These are phyloP conservation scores for Emmonsia crescens DNA, from an alignment of 2,329 filamentous ascomycete species.

Conservation along the genomic window DNA sequence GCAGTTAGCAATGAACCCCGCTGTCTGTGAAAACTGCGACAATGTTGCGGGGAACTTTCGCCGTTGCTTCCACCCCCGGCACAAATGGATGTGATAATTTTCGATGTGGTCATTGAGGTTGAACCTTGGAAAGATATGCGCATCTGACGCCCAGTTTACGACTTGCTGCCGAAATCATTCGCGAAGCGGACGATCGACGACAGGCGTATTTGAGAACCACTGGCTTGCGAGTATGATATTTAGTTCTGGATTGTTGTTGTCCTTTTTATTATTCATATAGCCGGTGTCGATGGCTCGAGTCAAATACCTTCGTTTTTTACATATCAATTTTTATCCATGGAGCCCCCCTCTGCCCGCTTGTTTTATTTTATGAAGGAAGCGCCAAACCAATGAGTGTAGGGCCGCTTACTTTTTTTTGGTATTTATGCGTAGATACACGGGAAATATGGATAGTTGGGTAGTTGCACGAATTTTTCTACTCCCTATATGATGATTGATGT, in stretches of 20 bases:
- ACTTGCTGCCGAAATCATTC: slow-evolving; percentile 68
- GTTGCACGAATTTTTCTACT: too few species aligned
- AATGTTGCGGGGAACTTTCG: slow-evolving; percentile 63
- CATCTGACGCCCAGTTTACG: slow-evolving; percentile 65
- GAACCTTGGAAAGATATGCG: slow-evolving; percentile 62
- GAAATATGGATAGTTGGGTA: too few species aligned
- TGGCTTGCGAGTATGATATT: slow-evolving; percentile 7
- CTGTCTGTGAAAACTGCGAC: slow-evolving; percentile 69
- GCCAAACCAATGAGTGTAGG: too few species aligned
- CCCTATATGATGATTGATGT: neutral
- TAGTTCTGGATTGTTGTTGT: too few species aligned
- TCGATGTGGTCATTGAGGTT: slow-evolving; percentile 64
- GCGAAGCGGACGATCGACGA: slow-evolving; percentile 64
- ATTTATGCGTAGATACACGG: too few species aligned
- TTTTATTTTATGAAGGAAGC: too few species aligned
- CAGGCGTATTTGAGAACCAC: slow-evolving; percentile 33
- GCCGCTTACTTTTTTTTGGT: too few species aligned
- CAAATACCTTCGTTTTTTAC: neutral
- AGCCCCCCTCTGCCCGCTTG: too few species aligned
- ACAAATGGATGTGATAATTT: slow-evolving; percentile 64
- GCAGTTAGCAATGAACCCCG: slow-evolving; percentile 57
- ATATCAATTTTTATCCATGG: too few species aligned
- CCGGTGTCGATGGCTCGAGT: too few species aligned
- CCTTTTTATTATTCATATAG: too few species aligned
- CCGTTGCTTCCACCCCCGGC: slow-evolving; percentile 48